Evolutionary conservation across 768 basidiomycete species (phyloP).

Genomic region (Amanita polypyramis): DNA sequence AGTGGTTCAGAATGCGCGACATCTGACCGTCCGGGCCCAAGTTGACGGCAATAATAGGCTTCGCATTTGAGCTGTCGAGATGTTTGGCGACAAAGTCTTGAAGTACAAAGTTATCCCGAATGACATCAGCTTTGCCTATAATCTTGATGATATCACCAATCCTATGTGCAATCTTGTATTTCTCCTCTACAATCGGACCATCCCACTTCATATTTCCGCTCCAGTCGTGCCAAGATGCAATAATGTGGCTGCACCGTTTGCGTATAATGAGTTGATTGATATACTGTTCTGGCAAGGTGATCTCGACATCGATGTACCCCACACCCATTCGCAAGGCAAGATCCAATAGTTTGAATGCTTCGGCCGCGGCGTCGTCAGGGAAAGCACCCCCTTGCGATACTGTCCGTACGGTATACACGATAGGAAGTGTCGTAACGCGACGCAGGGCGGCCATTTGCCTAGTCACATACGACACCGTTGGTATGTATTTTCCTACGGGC

Average conservation of each 20-base stretch:
- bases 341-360: conserved; percentile 64
- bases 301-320: conserved; percentile 91
- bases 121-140: conserved; percentile 67
- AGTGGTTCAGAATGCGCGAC: conserved; percentile 77
- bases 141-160: conserved; percentile 90
- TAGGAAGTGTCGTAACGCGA: conserved; percentile 66
- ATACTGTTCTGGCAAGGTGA: conserved; percentile 53
- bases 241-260: conserved; percentile 70
- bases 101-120: conserved; percentile 75
- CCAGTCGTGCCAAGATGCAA: conserved; percentile 96
- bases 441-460: conserved; percentile 75
- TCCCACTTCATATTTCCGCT: conserved; percentile 79
- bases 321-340: conserved; percentile 76
- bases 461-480: conserved; percentile 63
- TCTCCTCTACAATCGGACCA: conserved; percentile 50
- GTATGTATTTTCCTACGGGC: conserved; percentile 42
- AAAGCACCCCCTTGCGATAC: conserved; percentile 85
- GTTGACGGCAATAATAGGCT: conserved; percentile 91
- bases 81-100: conserved; percentile 55
- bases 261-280: conserved; percentile 46
- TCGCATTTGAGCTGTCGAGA: conserved; percentile 34
- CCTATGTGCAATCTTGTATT: conserved; percentile 52
- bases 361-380: conserved; percentile 66
- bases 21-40: conserved; percentile 87
- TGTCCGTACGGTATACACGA: conserved; percentile 89